Evolutionary conservation across 148 eudicot genomes (phyloP).

Genomic region (Rhododendron griersonianum): DNA sequence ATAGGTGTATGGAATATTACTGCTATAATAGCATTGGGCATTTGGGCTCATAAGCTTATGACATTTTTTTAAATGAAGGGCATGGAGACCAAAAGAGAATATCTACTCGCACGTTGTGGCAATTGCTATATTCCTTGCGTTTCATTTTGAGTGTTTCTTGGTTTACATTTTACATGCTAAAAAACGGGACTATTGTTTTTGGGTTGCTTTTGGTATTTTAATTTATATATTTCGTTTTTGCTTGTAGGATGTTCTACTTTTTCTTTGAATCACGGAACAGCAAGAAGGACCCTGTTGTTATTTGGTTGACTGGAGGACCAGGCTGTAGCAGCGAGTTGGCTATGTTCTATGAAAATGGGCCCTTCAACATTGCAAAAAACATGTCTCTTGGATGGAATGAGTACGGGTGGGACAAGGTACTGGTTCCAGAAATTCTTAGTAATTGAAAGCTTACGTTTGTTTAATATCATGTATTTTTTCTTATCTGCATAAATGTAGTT

Average conservation of each 20-base stretch:
- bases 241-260: conserved; percentile 83
- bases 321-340: conserved; percentile 98
- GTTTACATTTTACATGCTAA: background rate
- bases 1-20: background rate
- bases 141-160: background rate
- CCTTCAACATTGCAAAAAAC: conserved; percentile 64
- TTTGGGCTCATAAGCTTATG: background rate
- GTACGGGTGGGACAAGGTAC: conserved; percentile 91
- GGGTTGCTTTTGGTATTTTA: background rate
- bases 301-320: conserved; percentile 96
- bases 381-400: conserved; percentile 79
- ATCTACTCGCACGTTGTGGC: background rate
- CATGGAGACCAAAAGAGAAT: background rate
- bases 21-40: too few relatives aligned
- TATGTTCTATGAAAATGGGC: conserved; percentile 92
- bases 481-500: background rate
- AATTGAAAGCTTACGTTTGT: background rate
- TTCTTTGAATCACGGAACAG: conserved; percentile 84
- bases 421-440: background rate
- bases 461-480: background rate
- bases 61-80: background rate
- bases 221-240: conserved; percentile 1
- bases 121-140: background rate
- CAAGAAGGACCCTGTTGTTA: conserved; percentile 75
- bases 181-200: background rate